These are phyloP conservation scores for Gymnopilus junonius DNA, from an alignment of 768 basidiomycete genomes.

Conservation along the genomic window DNA sequence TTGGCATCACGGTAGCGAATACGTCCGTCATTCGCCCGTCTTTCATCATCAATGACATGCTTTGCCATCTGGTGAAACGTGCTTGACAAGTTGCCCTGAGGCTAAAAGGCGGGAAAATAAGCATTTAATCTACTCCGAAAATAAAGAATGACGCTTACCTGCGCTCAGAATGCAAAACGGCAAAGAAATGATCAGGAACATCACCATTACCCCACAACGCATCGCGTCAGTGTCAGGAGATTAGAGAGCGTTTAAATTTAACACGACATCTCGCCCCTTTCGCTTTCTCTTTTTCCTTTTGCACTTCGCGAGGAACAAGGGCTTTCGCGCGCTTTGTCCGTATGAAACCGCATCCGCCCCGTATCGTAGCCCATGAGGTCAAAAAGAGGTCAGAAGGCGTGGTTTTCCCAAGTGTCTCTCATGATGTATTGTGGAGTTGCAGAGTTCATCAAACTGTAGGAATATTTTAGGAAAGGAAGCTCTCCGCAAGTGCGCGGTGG, in stretches of 20 bases:
- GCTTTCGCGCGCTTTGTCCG: not conserved
- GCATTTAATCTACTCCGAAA: not conserved
- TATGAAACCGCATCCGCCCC: not conserved
- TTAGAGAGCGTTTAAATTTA: not conserved
- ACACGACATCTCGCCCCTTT: not conserved
- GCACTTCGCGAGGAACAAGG: no score
- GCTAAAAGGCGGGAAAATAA: not conserved
- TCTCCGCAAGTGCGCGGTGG: not conserved
- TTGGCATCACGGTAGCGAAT: not conserved
- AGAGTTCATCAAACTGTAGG: not conserved
- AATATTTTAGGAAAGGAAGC: not conserved
- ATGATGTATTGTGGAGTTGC: not conserved
- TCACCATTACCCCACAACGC: not conserved
- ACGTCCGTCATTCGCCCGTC: not conserved
- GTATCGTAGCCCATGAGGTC: not conserved
- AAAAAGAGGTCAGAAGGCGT: not conserved
- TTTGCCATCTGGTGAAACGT: not conserved
- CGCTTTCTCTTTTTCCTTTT: not conserved
- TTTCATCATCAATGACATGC: conserved; percentile 1
- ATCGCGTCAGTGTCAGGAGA: not conserved
- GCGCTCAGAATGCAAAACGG: not conserved
- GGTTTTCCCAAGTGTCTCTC: not conserved
- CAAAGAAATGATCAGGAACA: no score
- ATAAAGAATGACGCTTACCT: not conserved
- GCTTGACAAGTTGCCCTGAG: not conserved